Base-by-base conservation (phyloP, 2,329 filamentous ascomycete genomes). In the Furcasterigmium sp. region DNA sequence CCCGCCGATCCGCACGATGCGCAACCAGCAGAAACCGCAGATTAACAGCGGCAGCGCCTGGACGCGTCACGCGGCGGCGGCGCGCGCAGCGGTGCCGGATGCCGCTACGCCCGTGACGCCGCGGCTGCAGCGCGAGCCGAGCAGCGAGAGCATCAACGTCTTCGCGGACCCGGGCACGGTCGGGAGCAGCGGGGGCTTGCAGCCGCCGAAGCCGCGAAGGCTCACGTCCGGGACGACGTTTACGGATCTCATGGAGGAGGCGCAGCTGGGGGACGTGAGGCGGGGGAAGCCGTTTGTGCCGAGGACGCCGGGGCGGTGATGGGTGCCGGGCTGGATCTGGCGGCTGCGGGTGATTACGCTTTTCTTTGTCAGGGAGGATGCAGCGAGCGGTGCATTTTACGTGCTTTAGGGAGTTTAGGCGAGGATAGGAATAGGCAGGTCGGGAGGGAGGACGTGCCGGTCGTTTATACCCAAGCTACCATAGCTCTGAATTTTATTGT, bases 241-340 rank as follows among this genome's bases (percentile, higher is more conserved):
- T 48, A 69, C 71, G n/a, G 69, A 72, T 50, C 64, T 80, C 55
- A 72, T 79, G 68, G 64, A 73, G 43, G 60, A 67, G 46, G 72
- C 69, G 3, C 64, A 67, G 17, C 56, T 74, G 18, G 64, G 67
- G 14, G 57, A 59, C 9, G 62, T 73, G 37, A 65, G 58, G 44
- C 60, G 56, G 46, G 72, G 66, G 6, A 60, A 62, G 51, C 59
- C 63, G 4, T 75, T 64, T 47, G 65, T 74, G 30, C 68, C 68
- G 10, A 58, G 58, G 5, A 55, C 57, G 20, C 61, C 62, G 18
- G 36, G 39, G 37, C 60, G 41, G 41, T 41, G 26, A 30, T 26
- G 23, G n/a, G n/a, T n/a, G n/a, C n/a, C 23, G 7, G 23, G 23
- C 23, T 26, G 23, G 23, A 26, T 26, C 23, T 11, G 23, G 23